Evolutionary conservation across 192 early-diverging fungal genomes (phyloP), one percentile per base, ranked within the genome.

Genomic region (Rhizophagus clarus): DNA sequence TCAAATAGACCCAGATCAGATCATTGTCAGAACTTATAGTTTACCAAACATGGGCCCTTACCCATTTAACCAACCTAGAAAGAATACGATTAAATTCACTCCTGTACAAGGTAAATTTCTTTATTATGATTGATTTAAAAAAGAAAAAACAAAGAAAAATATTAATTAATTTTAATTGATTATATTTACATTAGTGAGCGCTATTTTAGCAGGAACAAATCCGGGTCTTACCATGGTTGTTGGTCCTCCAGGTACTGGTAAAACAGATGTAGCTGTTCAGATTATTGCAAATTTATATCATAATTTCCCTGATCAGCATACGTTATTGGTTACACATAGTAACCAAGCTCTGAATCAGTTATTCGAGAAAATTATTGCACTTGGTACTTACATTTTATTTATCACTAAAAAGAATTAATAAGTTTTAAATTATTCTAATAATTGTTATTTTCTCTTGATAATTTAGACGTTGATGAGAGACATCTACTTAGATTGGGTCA

Each of bases 271-370:
- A 4, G 97, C 98, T 1, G 98, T 97, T 14, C 97, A 99, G 84
- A 96, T 97, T 29, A 94, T 98, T 77, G 88, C 95, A 82, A 98
- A 98, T 79, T 84, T 99, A 51, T 99, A 99, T 82, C 96, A 97
- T 87, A 95, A 94, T 74, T 87, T 91, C 85, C 80, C 97, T 1
- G 85, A 91, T 17, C 93, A 98, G 81, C 97, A 95, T 64, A 98
- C 93, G 20, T 89, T 99, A 28, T 84, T 99, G 5, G 88, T 99
- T 15, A 97, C 98, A 4, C 96, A 98, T 81, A 97, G 95, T 61
- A 99, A 99, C 84, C 97, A 98, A 84, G 97, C 97, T n/a, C 87
- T 99, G 51, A 98, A 98, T 86, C 97, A 99, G 75, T 89, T 99
- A 56, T 99, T 99, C 81, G 97, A 95, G 83, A 98, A 98, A 81